phyloP scores from a whole-genome alignment of 176 grass and related monocot genomes.

The Bonia amplexicaulis region DNA sequence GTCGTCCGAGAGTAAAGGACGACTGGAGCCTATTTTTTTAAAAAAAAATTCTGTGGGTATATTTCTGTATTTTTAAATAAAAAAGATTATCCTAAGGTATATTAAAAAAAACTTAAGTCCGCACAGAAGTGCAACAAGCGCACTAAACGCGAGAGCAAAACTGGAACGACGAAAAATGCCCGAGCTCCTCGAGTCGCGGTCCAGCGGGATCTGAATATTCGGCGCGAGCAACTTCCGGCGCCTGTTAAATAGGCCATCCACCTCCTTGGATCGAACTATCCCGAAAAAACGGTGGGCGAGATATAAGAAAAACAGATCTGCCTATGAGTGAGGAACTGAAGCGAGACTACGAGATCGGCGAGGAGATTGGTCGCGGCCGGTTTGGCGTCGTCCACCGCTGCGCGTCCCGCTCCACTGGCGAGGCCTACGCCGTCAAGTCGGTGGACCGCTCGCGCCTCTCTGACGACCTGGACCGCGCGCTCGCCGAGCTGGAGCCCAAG shows the following conservation, averaged over 20 bases:
- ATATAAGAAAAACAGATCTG: background rate
- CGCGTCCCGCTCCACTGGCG: constrained; percentile 41
- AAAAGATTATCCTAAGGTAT: too few species aligned
- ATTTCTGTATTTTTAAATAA: too few species aligned
- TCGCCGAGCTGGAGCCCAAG: constrained; percentile 65
- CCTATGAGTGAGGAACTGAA: constrained; percentile 55
- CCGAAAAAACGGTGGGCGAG: background rate
- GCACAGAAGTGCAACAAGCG: too few species aligned
- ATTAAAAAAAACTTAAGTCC: too few species aligned
- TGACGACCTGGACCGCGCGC: constrained; percentile 65
- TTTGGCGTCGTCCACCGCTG: constrained; percentile 82
- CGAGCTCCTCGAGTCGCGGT: background rate
- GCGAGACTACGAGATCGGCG: constrained; percentile 64
- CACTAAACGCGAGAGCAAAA: too few species aligned
- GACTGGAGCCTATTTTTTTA: too few species aligned
- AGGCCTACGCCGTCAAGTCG: constrained; percentile 68
- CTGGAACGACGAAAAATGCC: too few species aligned
- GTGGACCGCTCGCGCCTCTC: constrained; percentile 50
- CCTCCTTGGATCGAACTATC: background rate
- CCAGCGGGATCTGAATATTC: constrained; percentile 40
- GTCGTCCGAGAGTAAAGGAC: too few species aligned
- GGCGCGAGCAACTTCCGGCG: background rate
- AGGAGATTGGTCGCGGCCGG: constrained; percentile 75
- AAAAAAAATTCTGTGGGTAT: too few species aligned
- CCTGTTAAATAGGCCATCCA: constrained; percentile 15